Evolutionary conservation across 805 yeast species (phyloP).

Genomic region (Saccharomycopsis fermentans): DNA sequence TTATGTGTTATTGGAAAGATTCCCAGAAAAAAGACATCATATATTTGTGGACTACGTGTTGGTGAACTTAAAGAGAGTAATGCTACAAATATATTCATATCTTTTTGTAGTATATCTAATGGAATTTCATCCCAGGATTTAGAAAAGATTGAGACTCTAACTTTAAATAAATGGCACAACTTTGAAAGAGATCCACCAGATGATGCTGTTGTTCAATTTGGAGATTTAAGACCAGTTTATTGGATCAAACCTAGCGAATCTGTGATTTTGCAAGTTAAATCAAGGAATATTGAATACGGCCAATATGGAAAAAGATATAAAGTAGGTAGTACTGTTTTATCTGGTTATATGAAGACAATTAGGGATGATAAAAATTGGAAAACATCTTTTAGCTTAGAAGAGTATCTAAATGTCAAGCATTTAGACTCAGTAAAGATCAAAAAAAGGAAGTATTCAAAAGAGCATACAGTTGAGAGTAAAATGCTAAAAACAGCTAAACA

Average conservation of each 20-base stretch:
- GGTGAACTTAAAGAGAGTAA: conserved; percentile 21
- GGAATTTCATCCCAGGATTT: conserved; percentile 65
- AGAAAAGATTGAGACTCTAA: conserved; percentile 42
- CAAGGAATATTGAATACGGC: conserved; percentile 54
- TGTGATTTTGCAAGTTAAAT: conserved; percentile 73
- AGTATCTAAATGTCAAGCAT: conserved; percentile 35
- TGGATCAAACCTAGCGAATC: conserved; percentile 80
- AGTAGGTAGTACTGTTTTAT: conserved; percentile 60
- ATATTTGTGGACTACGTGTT: conserved; percentile 60
- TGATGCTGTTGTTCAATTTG: conserved; percentile 37
- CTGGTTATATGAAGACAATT: conserved; percentile 60
- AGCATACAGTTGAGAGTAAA: conserved; percentile 19
- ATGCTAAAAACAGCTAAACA: conserved; percentile 19
- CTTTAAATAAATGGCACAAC: conserved; percentile 53
- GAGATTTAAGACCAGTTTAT: conserved; percentile 48
- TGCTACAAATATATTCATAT: conserved; percentile 32
- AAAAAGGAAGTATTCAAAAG: conserved; percentile 22
- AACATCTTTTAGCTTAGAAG: conserved; percentile 45
- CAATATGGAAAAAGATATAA: conserved; percentile 39
- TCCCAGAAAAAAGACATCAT: conserved; percentile 58
- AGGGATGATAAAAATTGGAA: conserved; percentile 59
- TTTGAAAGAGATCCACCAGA: conserved; percentile 34
- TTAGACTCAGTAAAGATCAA: conserved; percentile 18
- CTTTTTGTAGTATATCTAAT: conserved; percentile 75
- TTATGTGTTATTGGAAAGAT: conserved; percentile 69